phyloP scores from a whole-genome alignment of 1,284 basidiomycete species.

The Tremellales sp. region DNA sequence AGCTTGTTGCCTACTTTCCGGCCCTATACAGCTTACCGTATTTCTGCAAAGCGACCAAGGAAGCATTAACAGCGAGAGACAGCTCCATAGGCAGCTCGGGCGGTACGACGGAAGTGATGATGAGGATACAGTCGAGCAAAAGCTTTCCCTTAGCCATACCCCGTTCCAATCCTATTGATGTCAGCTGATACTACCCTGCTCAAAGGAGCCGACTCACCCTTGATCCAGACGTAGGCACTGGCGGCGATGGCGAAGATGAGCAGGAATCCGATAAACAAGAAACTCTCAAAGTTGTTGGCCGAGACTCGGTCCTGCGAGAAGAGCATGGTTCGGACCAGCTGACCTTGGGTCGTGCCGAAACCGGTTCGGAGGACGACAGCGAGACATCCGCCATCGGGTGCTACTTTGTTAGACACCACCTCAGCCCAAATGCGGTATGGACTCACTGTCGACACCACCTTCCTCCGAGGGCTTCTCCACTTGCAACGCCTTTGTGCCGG shows the following conservation, averaged over 20 bases:
- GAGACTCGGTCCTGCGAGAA: conserved; percentile 92
- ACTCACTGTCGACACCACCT: conserved; percentile 41
- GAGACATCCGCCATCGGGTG: conserved; percentile 84
- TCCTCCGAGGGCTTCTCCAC: conserved; percentile 51
- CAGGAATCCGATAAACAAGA: conserved; percentile 93
- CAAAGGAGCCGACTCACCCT: conserved; percentile 57
- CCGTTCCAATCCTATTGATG: conserved; percentile 70
- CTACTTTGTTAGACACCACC: conserved; percentile 33
- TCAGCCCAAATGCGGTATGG: not conserved
- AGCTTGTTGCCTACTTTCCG: not conserved
- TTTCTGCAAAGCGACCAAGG: conserved; percentile 87
- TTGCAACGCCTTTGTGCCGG: conserved; percentile 90
- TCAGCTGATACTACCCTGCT: not conserved
- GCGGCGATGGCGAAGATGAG: conserved; percentile 94
- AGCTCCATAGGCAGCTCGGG: conserved; percentile 96
- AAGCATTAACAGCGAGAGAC: conserved; percentile 88
- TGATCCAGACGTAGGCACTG: conserved; percentile 92
- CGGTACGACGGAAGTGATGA: conserved; percentile 91
- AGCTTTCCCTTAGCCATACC: conserved; percentile 89
- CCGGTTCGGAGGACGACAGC: conserved; percentile 90
- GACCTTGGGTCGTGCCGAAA: conserved; percentile 92
- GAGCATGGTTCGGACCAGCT: conserved; percentile 94
- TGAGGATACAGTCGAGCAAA: conserved; percentile 85
- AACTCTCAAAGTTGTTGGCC: conserved; percentile 88
- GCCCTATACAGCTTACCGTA: conserved; percentile 56